phyloP scores from a whole-genome alignment of 768 basidiomycete species.

The Macrolepiota albuminosa region DNA sequence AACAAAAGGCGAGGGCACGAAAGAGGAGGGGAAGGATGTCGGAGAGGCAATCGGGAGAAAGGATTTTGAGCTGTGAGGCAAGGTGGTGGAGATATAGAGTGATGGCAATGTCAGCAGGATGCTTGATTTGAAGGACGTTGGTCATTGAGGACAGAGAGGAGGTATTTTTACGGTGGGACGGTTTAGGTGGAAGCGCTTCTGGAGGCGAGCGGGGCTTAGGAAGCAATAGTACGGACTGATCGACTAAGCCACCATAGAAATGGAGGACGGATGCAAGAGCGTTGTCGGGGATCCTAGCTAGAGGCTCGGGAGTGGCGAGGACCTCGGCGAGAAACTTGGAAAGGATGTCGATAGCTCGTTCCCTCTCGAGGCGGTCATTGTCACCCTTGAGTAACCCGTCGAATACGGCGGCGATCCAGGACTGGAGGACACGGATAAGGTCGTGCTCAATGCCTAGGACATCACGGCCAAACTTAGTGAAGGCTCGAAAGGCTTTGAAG shows the following conservation, averaged over 20 bases:
- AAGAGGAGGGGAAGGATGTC: constrained; percentile 70
- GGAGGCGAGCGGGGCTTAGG: constrained; percentile 26
- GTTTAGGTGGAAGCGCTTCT: constrained; percentile 17
- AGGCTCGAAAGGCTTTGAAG: constrained; percentile 60
- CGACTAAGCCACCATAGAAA: constrained; percentile 58
- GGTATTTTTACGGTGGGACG: constrained; percentile 51
- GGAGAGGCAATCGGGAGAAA: constrained; percentile 49
- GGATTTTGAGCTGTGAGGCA: constrained; percentile 51
- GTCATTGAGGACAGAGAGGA: constrained; percentile 50
- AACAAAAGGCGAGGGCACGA: constrained; percentile 59
- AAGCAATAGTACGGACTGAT: constrained; percentile 41
- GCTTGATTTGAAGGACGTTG: constrained; percentile 30
- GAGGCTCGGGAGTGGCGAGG: constrained; percentile 45
- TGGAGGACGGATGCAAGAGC: constrained; percentile 51
- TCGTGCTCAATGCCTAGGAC: constrained; percentile 60
- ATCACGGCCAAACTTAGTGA: constrained; percentile 57
- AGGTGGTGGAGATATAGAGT: constrained; percentile 62
- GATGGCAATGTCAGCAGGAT: constrained; percentile 61
- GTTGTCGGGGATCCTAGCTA: constrained; percentile 57
- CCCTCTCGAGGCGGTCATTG: constrained; percentile 48
- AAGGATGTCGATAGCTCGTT: constrained; percentile 60
- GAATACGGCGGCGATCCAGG: constrained; percentile 45
- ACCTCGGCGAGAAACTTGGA: constrained; percentile 51
- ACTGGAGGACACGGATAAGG: constrained; percentile 50
- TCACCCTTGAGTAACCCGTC: neutral